Evolutionary conservation across 148 eudicot species (phyloP).

Genomic region (Camellia granthamiana): DNA sequence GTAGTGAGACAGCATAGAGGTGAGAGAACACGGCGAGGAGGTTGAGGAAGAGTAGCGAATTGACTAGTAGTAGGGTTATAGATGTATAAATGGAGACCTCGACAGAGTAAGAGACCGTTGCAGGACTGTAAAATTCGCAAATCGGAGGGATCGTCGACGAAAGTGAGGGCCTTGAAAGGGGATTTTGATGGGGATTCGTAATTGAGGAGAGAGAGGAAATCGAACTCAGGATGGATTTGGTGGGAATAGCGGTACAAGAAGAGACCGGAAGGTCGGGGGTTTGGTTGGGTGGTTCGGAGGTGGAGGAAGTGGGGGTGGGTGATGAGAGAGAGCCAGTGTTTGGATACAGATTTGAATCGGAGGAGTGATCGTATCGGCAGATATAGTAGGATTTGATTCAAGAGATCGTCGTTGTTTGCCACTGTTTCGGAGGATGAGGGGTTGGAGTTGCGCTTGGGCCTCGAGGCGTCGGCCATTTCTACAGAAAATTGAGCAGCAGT

Average conservation of each 20-base stretch:
- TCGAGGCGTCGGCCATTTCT: too few species aligned
- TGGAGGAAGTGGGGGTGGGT: too few species aligned
- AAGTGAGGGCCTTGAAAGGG: background rate
- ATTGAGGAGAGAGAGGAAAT: background rate
- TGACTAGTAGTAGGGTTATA: conserved; percentile 21
- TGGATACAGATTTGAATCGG: conserved; percentile 8
- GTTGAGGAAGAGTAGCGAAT: conserved; percentile 3
- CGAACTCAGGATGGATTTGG: too few species aligned
- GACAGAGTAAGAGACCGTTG: conserved; percentile 10
- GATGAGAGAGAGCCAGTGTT: too few species aligned
- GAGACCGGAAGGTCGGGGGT: background rate
- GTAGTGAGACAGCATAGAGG: too few species aligned
- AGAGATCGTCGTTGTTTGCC: conserved; percentile 12
- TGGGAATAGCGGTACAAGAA: too few species aligned
- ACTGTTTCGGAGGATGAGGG: background rate
- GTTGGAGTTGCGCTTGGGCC: too few species aligned
- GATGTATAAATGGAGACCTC: background rate
- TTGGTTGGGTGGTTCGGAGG: background rate
- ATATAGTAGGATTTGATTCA: conserved; percentile 12
- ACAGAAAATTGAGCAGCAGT: too few species aligned
- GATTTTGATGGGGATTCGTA: background rate
- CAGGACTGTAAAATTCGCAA: conserved; percentile 14
- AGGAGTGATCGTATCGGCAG: conserved; percentile 15
- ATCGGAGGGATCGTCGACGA: background rate
- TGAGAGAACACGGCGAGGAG: background rate